Percentiles rank a stretch among this genome's conserved stretches.
These are phyloP conservation scores for Protomyces inouyei DNA, from an alignment of 1,139 yeast genomes.

Conservation along the genomic window DNA sequence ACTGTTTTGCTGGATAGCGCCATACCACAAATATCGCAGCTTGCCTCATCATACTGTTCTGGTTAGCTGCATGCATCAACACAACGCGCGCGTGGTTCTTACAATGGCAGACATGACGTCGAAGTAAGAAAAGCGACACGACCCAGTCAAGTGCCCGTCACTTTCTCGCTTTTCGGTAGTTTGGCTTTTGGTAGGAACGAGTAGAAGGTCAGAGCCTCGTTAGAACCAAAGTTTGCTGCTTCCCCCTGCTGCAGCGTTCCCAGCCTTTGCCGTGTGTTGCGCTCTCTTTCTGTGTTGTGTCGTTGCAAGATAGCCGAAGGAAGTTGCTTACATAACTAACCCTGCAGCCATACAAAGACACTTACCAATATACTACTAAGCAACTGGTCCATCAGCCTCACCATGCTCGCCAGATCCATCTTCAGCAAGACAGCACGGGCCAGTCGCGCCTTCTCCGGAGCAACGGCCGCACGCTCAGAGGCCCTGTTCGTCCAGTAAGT, in stretches of 20 bases:
- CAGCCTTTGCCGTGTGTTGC: too few species aligned
- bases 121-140: neutral
- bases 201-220: too few species aligned
- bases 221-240: too few species aligned
- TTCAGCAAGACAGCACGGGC: neutral
- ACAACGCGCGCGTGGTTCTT: neutral
- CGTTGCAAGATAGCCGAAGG: too few species aligned
- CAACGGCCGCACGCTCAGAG: constrained; percentile 9
- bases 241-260: too few species aligned
- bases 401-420: neutral
- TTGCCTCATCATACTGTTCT: constrained; percentile 49
- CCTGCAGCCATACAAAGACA: too few species aligned
- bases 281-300: too few species aligned
- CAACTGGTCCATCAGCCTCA: too few species aligned
- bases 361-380: too few species aligned
- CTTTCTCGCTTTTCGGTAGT: neutral
- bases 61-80: neutral
- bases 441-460: neutral
- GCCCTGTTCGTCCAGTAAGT: constrained; percentile 14
- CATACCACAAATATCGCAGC: constrained; percentile 91
- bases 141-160: neutral
- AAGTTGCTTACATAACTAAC: too few species aligned
- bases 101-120: constrained; percentile 21
- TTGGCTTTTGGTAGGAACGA: too few species aligned
- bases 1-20: constrained; percentile 20